These are phyloP conservation scores for Calonectria ilicicola DNA, from an alignment of 2,329 filamentous ascomycete genomes.

Conservation along the genomic window DNA sequence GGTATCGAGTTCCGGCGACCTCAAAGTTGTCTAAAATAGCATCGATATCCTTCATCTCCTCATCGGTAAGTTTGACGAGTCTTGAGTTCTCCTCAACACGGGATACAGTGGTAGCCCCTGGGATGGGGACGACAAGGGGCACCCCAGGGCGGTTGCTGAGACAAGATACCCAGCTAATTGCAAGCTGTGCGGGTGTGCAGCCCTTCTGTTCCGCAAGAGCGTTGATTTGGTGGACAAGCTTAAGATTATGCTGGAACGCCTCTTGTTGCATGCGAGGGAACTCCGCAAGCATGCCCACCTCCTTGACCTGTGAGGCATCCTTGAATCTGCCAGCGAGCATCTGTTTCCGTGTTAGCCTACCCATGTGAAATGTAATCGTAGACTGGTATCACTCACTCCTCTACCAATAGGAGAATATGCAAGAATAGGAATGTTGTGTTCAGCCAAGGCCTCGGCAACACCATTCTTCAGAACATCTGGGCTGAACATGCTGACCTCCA, in stretches of 20 bases:
- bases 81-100: slow-evolving; percentile 72
- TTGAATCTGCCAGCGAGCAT: slow-evolving; percentile 46
- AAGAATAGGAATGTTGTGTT: slow-evolving; percentile 76
- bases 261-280: slow-evolving; percentile 72
- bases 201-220: slow-evolving; percentile 70
- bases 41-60: slow-evolving; percentile 64
- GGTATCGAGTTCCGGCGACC: slow-evolving; percentile 63
- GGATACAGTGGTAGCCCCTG: slow-evolving; percentile 69
- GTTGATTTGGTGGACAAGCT: slow-evolving; percentile 69
- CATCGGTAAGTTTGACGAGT: slow-evolving; percentile 59
- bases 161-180: slow-evolving; percentile 71
- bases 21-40: slow-evolving; percentile 61
- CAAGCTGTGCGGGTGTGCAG: slow-evolving; percentile 73
- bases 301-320: slow-evolving; percentile 38
- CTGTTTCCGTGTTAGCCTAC: slow-evolving; percentile 33
- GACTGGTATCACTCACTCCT: slow-evolving; percentile 51
- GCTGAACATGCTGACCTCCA: slow-evolving; percentile 65
- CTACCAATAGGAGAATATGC: slow-evolving; percentile 80
- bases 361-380: not conserved
- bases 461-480: slow-evolving; percentile 64
- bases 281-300: slow-evolving; percentile 31
- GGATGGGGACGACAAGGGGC: slow-evolving; percentile 73
- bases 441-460: slow-evolving; percentile 65
- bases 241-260: slow-evolving; percentile 73
- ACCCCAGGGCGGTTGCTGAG: slow-evolving; percentile 64